Evolutionary conservation across 495 filamentous ascomycete species (phyloP).

Genomic region (Penicillium chermesinum): DNA sequence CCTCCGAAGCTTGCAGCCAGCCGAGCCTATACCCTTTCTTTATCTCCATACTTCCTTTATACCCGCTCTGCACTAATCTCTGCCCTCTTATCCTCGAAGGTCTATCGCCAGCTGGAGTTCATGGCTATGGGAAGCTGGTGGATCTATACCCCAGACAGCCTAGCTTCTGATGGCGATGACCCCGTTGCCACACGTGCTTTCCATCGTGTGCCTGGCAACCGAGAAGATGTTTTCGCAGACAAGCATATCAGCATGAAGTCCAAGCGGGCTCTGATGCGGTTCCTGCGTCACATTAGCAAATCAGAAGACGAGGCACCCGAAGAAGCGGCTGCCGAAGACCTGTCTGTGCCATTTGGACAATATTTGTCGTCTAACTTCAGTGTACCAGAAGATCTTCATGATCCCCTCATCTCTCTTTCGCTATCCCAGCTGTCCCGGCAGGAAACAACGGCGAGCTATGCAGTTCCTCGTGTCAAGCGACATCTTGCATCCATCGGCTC

Average conservation of each 20-base stretch:
- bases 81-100: constrained; percentile 77
- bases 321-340: constrained; percentile 23
- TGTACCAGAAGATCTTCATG: constrained; percentile 62
- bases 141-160: constrained; percentile 47
- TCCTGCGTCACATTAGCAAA: constrained; percentile 60
- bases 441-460: constrained; percentile 58
- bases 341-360: constrained; percentile 48
- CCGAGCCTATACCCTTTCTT: constrained; percentile 74
- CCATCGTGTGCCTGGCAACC: constrained; percentile 68
- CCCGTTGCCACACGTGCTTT: constrained; percentile 28
- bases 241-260: constrained; percentile 63
- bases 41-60: constrained; percentile 86
- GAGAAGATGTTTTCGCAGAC: constrained; percentile 83
- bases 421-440: constrained; percentile 56
- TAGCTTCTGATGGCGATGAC: constrained; percentile 5
- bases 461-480: constrained; percentile 63
- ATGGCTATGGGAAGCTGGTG: constrained; percentile 93
- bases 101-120: constrained; percentile 87
- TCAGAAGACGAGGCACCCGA: constrained; percentile 24
- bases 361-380: constrained; percentile 71
- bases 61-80: constrained; percentile 70
- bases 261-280: constrained; percentile 81
- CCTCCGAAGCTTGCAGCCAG: constrained; percentile 52
- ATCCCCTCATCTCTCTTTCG: constrained; percentile 72
- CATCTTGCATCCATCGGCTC: constrained; percentile 84